Conservation (phyloP, 1,139 yeast genomes). For the Casaregolazyma suthepensis region DNA sequence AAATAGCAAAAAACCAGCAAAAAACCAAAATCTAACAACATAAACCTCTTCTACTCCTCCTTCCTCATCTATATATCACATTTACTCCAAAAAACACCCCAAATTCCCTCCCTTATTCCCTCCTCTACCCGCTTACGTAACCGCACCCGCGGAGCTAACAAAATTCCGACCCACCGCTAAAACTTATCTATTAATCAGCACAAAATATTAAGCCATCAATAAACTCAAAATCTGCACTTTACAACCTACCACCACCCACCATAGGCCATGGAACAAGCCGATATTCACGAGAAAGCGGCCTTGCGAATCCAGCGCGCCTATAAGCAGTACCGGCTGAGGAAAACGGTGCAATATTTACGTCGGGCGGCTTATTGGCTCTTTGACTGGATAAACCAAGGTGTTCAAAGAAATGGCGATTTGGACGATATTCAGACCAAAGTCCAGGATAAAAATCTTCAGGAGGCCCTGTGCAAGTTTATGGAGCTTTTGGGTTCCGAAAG, state of each 20-base stretch:
- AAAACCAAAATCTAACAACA: no score
- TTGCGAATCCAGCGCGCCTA: slow-evolving; percentile 1
- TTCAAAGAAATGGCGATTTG: slow-evolving; percentile 6
- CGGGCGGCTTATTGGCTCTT: slow-evolving; percentile 5
- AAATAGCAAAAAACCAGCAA: not conserved
- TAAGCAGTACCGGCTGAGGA: slow-evolving; percentile 4
- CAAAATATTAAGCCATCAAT: not conserved
- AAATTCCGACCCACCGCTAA: not conserved
- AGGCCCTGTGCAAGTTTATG: slow-evolving; percentile 15
- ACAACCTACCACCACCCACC: not conserved
- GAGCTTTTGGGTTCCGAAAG: slow-evolving; percentile 19
- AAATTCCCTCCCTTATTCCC: not conserved
- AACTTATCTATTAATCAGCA: not conserved
- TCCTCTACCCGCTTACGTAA: not conserved
- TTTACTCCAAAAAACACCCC: not conserved
- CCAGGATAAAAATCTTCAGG: slow-evolving; percentile 4
- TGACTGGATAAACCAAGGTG: slow-evolving; percentile 10
- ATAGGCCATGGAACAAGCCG: slow-evolving; percentile 1
- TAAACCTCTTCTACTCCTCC: no score
- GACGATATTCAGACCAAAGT: slow-evolving; percentile 8
- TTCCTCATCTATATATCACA: not conserved
- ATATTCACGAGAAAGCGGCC: slow-evolving; percentile 3
- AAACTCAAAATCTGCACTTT: not conserved
- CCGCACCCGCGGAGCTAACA: not conserved
- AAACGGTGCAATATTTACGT: slow-evolving; percentile 1